Percentiles rank a stretch among this genome's conserved stretches.
Conservation (phyloP, 257 asterid genomes). For the Lavandula angustifolia region DNA sequence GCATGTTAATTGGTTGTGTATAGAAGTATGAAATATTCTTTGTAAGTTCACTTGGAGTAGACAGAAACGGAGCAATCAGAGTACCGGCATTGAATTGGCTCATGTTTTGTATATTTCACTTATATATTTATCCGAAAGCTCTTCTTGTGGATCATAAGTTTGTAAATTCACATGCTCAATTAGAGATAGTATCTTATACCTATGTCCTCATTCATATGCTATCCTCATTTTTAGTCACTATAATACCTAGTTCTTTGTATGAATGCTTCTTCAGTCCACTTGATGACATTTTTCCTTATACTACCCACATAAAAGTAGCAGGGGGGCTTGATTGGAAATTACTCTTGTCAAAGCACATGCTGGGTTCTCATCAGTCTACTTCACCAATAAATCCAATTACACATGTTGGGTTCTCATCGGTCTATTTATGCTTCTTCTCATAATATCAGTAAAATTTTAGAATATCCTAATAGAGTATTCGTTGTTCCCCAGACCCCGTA, state of each 20-base stretch:
- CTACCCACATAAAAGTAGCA: background rate
- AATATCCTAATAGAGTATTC: background rate
- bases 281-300: background rate
- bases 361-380: conserved; percentile 3
- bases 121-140: background rate
- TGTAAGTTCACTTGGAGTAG: conserved; percentile 10
- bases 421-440: background rate
- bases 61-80: conserved; percentile 5
- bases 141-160: background rate
- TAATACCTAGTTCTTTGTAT: background rate
- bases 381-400: background rate
- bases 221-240: background rate
- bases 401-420: background rate
- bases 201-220: conserved; percentile 15
- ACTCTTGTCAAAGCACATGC: background rate
- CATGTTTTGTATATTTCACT: conserved; percentile 9
- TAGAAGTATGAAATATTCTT: conserved; percentile 1
- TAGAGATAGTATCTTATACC: conserved; percentile 7
- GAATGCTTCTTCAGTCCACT: background rate
- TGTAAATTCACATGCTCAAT: background rate
- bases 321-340: background rate
- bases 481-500: background rate
- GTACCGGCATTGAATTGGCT: background rate
- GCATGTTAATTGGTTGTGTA: conserved; percentile 5
- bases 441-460: background rate